Evolutionary conservation across 768 basidiomycete species (phyloP).

Genomic region (Tulasnella calospora): DNA sequence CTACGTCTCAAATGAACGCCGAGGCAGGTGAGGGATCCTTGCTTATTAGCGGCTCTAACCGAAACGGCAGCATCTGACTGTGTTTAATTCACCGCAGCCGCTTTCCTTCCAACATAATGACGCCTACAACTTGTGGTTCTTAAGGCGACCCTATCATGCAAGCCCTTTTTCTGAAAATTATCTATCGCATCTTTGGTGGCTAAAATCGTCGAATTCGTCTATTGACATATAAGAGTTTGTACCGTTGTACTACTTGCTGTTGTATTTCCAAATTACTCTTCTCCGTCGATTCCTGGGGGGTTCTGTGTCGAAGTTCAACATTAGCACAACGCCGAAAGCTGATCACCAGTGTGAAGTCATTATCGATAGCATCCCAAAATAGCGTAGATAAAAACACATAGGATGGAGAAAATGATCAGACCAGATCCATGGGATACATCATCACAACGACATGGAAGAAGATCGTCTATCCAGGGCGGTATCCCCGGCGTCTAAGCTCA

Average conservation of each 20-base stretch:
- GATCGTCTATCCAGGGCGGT: slow-evolving; percentile 3
- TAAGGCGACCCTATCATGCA: background rate
- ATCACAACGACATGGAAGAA: background rate
- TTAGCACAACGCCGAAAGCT: background rate
- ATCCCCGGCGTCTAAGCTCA: slow-evolving; percentile 5
- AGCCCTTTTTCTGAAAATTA: background rate
- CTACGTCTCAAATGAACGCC: slow-evolving; percentile 55
- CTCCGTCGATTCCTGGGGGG: background rate
- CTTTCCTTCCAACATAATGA: slow-evolving; percentile 31
- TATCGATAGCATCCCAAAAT: background rate
- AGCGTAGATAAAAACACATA: slow-evolving; percentile 7
- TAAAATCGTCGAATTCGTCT: background rate
- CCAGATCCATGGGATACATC: background rate
- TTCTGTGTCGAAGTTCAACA: background rate
- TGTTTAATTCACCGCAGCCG: slow-evolving; percentile 18
- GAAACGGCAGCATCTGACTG: background rate
- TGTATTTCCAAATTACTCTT: background rate
- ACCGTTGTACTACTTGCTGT: background rate
- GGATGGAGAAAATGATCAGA: background rate
- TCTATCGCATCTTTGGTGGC: background rate
- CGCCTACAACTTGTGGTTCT: background rate
- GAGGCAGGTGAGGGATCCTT: slow-evolving; percentile 56
- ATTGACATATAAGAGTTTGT: background rate
- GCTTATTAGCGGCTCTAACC: slow-evolving; percentile 29
- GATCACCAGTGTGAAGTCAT: background rate